These are phyloP conservation scores for Tuber calosporum DNA, from an alignment of 495 filamentous ascomycete species.

Conservation along the genomic window DNA sequence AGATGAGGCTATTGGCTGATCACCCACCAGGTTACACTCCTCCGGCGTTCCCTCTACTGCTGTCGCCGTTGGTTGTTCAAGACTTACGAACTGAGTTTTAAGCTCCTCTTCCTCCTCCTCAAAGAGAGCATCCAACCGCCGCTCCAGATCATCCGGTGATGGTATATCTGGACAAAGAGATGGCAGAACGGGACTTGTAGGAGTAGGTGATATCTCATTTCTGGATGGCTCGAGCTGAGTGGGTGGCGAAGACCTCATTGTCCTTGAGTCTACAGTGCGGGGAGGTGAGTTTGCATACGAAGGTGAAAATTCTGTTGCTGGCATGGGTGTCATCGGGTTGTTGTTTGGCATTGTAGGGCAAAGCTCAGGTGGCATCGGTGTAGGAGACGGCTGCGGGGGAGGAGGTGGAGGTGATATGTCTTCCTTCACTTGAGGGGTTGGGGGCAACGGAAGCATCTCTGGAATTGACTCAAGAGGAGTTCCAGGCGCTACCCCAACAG, in stretches of 20 bases:
- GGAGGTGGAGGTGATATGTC: conserved; percentile 8
- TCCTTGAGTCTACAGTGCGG: conserved; percentile 24
- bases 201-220: conserved; percentile 36
- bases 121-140: conserved; percentile 27
- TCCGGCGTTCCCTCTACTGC: conserved; percentile 14
- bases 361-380: conserved; percentile 6
- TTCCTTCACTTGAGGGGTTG: conserved; percentile 17
- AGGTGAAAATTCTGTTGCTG: conserved; percentile 17
- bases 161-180: conserved; percentile 20
- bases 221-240: conserved; percentile 27
- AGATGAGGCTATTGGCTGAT: conserved; percentile 6
- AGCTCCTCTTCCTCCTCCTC: conserved; percentile 14
- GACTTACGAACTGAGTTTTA: background rate
- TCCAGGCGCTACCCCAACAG: conserved; percentile 13
- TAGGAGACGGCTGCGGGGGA: conserved; percentile 14
- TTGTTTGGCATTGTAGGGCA: background rate
- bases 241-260: conserved; percentile 40
- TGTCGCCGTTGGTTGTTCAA: conserved; percentile 21
- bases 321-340: conserved; percentile 5
- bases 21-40: background rate
- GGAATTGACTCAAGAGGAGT: conserved; percentile 34
- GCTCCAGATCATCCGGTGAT: conserved; percentile 9
- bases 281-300: conserved; percentile 28
- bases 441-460: conserved; percentile 23
- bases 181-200: conserved; percentile 37